Evolutionary conservation across 805 yeast species (phyloP), one percentile per base, ranked within the genome.

Genomic region (Wickerhamomyces alni): DNA sequence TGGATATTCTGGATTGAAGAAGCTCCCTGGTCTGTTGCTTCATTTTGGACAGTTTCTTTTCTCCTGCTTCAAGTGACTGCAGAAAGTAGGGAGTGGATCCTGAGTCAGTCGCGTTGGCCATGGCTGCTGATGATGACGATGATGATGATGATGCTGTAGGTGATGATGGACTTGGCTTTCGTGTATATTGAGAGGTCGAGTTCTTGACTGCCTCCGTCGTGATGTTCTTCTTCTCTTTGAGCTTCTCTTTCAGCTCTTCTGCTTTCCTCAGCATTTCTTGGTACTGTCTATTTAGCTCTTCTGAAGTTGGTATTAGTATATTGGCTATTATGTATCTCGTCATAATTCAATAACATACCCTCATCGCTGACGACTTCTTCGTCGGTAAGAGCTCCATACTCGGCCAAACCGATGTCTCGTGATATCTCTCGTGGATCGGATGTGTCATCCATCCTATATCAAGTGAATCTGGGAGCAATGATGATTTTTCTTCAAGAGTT

Each of bases 1-100:
- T 57, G 41, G 64, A 69, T 0, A 66, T 65, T 36, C 75, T 61
- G 3, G 63, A 42, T 6, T 50, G 49, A 47, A 65, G 39, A 33
- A 70, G 40, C 8, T 57, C 46, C 15, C 56, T 54, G 3, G 51
- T 50, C 9, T 42, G 39, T 24, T 35, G 16, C 49, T 44, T 32
- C 55, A 45, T 22, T 46, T 40, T 5, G 51, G 46, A 9, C 52
- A n/a, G 55, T 29, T 57, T 55, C 24, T 40, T 47, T 33, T 58
- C 54, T 1, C 61, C 32, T 24, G 46, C 43, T 21, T 54, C 53
- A 19, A 63, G 55, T 16, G 50, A 49, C n/a, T 62, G 48, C 11
- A 58, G 47, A 36, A 67, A 67, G 45, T 63, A 65, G 2, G 65
- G 44, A 1, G 58, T 40, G 4, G 65, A 44, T 6, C 24, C 24